Percentiles rank a stretch among this genome's conserved stretches.
phyloP scores from a whole-genome alignment of 768 basidiomycete genomes.

The Boletus huronensis region DNA sequence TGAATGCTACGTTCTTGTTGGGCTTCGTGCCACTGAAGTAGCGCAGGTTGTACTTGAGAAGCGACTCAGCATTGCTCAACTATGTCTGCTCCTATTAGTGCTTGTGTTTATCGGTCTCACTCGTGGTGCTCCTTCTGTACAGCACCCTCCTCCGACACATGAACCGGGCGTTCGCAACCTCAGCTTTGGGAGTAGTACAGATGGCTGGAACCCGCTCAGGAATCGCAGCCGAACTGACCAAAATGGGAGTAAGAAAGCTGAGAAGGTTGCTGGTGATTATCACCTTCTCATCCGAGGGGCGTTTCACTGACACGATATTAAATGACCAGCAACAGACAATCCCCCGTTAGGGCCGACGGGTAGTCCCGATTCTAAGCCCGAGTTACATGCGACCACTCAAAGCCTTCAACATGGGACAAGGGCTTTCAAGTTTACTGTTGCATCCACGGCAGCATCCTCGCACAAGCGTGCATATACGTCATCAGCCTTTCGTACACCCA shows the following conservation, averaged over 20 bases:
- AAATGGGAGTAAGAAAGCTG: slow-evolving; percentile 7
- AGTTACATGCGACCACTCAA: neutral
- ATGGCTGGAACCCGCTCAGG: slow-evolving; percentile 20
- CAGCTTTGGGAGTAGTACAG: slow-evolving; percentile 55
- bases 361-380: neutral
- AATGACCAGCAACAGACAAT: neutral
- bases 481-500: slow-evolving; percentile 20
- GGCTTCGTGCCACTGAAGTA: neutral
- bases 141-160: slow-evolving; percentile 29
- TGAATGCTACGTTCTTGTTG: slow-evolving; percentile 28
- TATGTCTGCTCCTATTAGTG: slow-evolving; percentile 78
- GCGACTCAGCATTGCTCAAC: slow-evolving; percentile 82
- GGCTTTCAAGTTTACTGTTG: neutral
- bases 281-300: neutral
- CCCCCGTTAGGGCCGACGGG: neutral
- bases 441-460: neutral
- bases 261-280: slow-evolving; percentile 14
- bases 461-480: slow-evolving; percentile 8
- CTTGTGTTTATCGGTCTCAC: slow-evolving; percentile 86
- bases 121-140: slow-evolving; percentile 51
- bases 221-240: slow-evolving; percentile 31
- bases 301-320: neutral
- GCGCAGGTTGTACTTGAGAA: slow-evolving; percentile 81
- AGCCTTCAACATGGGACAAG: neutral
- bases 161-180: slow-evolving; percentile 58